Percentiles rank a stretch among this genome's conserved stretches.
These are phyloP conservation scores for Ophiostoma pallidulum DNA, from an alignment of 2,329 filamentous ascomycete species.

Conservation along the genomic window DNA sequence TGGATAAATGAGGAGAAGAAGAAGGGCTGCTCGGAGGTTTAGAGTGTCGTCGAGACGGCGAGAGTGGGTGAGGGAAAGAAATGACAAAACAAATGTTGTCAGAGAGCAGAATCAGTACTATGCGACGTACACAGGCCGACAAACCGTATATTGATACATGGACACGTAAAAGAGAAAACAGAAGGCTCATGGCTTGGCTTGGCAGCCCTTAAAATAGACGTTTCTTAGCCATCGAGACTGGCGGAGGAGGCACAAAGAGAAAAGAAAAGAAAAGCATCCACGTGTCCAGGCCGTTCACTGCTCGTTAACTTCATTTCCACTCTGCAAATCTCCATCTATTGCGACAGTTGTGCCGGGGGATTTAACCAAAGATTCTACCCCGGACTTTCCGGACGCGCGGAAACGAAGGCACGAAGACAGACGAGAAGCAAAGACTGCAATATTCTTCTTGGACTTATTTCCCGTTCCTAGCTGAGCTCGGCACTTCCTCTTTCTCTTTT, in stretches of 20 bases:
- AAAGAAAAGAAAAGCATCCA: no score
- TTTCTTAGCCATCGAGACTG: no score
- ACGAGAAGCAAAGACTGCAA: not conserved
- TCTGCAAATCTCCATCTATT: slow-evolving; percentile 1
- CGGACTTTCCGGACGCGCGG: slow-evolving; percentile 17
- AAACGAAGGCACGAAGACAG: not conserved
- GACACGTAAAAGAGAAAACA: no score
- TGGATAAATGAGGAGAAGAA: not conserved
- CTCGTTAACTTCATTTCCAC: not conserved
- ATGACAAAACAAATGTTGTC: not conserved
- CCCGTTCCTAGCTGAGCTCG: no score
- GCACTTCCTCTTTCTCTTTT: no score
- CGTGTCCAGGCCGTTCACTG: no score
- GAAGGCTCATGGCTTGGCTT: no score
- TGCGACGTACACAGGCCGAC: no score
- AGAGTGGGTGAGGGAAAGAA: not conserved
- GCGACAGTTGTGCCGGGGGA: not conserved
- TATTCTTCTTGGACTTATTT: not conserved
- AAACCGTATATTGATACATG: no score
- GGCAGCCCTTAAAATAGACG: not conserved
- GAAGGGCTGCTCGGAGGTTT: not conserved
- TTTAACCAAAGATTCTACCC: slow-evolving; percentile 20
- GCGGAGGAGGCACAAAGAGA: no score
- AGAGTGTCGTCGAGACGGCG: not conserved
- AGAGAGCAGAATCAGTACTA: no score